Conservation (phyloP, 306 rosid species). For the Cucumis melo region DNA sequence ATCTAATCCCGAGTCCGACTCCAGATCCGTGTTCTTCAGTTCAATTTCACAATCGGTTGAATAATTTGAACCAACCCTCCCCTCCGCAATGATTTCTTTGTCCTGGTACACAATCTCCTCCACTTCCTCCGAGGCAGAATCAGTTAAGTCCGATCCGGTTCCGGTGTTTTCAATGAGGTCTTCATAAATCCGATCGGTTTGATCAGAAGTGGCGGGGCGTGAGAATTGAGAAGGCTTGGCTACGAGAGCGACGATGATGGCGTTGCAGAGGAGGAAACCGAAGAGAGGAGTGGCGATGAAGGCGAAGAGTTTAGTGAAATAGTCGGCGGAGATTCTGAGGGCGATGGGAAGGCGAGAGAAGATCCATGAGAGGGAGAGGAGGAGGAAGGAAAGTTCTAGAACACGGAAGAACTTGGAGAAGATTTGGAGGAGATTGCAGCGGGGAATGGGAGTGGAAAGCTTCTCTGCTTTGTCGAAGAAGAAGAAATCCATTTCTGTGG, state of each 20-base stretch:
- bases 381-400: conserved; percentile 20
- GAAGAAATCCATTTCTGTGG: conserved; percentile 22
- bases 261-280: conserved; percentile 56
- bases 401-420: conserved; percentile 35
- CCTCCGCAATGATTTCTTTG: conserved; percentile 35
- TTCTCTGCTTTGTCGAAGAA: conserved; percentile 22
- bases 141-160: neutral
- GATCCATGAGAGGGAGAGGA: conserved; percentile 36
- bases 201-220: neutral
- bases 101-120: conserved; percentile 29
- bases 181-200: conserved; percentile 14
- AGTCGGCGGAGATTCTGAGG: conserved; percentile 27
- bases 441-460: conserved; percentile 10
- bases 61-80: neutral
- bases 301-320: conserved; percentile 18
- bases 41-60: neutral
- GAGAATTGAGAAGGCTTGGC: conserved; percentile 29
- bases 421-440: conserved; percentile 19
- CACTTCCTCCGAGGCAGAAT: neutral
- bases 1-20: conserved; percentile 1
- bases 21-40: neutral
- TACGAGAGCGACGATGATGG: conserved; percentile 43
- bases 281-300: conserved; percentile 43
- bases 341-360: conserved; percentile 47
- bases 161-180: conserved; percentile 4